A percentile compares a stretch with the other conserved stretches of the same genome.
These are phyloP conservation scores for Salix exigua DNA, from an alignment of 345 rosid genomes.

Conservation along the genomic window DNA sequence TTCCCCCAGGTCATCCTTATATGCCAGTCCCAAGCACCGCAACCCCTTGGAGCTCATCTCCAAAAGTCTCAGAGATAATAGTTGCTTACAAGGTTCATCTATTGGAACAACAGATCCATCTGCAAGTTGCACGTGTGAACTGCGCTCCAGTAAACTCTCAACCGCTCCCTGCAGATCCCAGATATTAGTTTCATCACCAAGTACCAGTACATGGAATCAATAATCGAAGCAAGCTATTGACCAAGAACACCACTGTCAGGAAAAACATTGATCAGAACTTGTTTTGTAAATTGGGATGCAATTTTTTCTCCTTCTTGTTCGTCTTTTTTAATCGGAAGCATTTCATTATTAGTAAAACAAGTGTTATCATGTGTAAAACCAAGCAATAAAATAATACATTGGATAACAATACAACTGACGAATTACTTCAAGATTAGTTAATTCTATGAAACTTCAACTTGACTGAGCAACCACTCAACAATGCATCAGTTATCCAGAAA, in stretches of 20 bases:
- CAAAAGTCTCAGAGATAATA: slow-evolving; percentile 51
- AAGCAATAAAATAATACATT: too few species aligned
- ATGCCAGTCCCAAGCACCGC: slow-evolving; percentile 84
- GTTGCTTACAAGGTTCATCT: slow-evolving; percentile 69
- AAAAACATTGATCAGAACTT: neutral
- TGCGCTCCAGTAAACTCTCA: slow-evolving; percentile 77
- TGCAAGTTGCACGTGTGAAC: slow-evolving; percentile 73
- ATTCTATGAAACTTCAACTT: too few species aligned
- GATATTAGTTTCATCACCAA: neutral
- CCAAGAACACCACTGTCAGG: neutral
- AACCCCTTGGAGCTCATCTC: slow-evolving; percentile 84
- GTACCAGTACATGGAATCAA: neutral
- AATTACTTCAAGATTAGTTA: too few species aligned
- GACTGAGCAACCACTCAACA: too few species aligned
- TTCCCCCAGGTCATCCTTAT: slow-evolving; percentile 76
- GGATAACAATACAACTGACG: too few species aligned
- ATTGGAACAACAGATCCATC: slow-evolving; percentile 71
- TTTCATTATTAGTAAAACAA: too few species aligned
- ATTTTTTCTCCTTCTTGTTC: too few species aligned
- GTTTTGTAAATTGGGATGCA: too few species aligned
- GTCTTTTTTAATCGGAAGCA: too few species aligned
- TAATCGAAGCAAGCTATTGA: neutral
- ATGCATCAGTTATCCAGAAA: too few species aligned
- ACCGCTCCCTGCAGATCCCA: slow-evolving; percentile 70
- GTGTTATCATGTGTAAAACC: too few species aligned